Evolutionary conservation across 768 basidiomycete species (phyloP), one percentile per base, ranked within the genome.

Genomic region (Collybiopsis confluens): DNA sequence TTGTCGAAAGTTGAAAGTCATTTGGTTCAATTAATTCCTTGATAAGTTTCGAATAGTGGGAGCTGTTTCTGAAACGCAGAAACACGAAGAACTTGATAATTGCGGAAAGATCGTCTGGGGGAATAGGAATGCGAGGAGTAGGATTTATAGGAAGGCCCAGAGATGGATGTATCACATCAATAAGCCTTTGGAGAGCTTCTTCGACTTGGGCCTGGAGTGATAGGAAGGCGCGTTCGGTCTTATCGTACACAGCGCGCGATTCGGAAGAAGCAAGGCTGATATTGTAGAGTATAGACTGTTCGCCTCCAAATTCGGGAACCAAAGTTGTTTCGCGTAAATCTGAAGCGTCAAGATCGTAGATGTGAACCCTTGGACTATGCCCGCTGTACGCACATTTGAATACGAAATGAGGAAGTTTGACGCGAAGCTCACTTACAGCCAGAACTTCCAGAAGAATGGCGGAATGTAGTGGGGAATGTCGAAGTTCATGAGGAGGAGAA

Each of bases 61-160:
- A 64, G 58, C 79, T 75, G 55, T 84, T 84, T 13, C 82, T 70
- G 56, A 80, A 84, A n/a, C 81, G 74, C 0, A 84, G 65, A 57
- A 84, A 82, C 10, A 76, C 67, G 41, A 83, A 72, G 60, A 77
- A 83, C 55, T 73, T 76, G 9, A 76, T 70, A 1, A 84, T 56
- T n/a, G 62, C 62, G 36, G 75, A 72, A 13, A 74, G 56, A 4
- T 62, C 62, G 15, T 56, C 57, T 8, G 63, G 63, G 43, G 68
- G 63, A 33, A 73, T 61, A 0, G 62, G 58, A 27, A 73, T 57
- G 2, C 43, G 38, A 21, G 67, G 61, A n/a, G 54, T 64, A 42
- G 64, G 65, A 45, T 59, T 60, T 18, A 58, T 55, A 4, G 61
- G 59, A 26, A 60, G 61, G 16, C 59, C 66, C 21, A 37, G 30